A percentile compares a stretch with the other conserved stretches of the same genome.
Conservation (phyloP, 169 alveolate genomes). For the Cryptosporidium sp. region DNA sequence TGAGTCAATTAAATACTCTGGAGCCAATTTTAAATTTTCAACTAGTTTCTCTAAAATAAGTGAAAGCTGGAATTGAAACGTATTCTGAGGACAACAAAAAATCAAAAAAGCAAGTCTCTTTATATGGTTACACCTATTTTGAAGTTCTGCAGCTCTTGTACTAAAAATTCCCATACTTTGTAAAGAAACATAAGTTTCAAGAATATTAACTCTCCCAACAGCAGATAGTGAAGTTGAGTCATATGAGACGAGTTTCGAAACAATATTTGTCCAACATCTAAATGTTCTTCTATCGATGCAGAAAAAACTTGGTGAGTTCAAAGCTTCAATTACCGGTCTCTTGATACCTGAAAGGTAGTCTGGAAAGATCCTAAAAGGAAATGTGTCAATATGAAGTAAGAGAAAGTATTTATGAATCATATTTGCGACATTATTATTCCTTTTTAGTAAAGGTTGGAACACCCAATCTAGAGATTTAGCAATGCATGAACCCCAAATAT, state of each 20-base stretch:
- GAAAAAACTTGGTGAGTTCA: constrained; percentile 70
- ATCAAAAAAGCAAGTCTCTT: constrained; percentile 82
- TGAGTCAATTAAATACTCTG: constrained; percentile 17
- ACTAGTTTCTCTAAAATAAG: constrained; percentile 82
- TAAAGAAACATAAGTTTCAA: constrained; percentile 38
- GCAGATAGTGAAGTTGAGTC: constrained; percentile 50
- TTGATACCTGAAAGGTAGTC: constrained; percentile 68
- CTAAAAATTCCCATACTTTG: constrained; percentile 77
- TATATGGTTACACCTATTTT: constrained; percentile 58
- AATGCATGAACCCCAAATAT: constrained; percentile 34
- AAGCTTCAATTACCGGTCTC: constrained; percentile 73
- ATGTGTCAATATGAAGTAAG: constrained; percentile 52
- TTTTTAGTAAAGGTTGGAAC: constrained; percentile 56
- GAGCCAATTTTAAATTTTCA: constrained; percentile 77
- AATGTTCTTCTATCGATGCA: constrained; percentile 75
- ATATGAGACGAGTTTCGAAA: constrained; percentile 25
- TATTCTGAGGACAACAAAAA: constrained; percentile 82
- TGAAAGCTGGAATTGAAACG: constrained; percentile 78
- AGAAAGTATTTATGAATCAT: constrained; percentile 68
- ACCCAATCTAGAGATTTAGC: constrained; percentile 59
- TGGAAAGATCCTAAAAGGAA: constrained; percentile 74
- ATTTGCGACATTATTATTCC: constrained; percentile 58
- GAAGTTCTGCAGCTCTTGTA: constrained; percentile 76
- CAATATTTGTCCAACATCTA: constrained; percentile 62
- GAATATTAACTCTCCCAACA: constrained; percentile 36